Evolutionary conservation across 441 rosid genomes (phyloP).

Genomic region (Eutrema salsugineum): DNA sequence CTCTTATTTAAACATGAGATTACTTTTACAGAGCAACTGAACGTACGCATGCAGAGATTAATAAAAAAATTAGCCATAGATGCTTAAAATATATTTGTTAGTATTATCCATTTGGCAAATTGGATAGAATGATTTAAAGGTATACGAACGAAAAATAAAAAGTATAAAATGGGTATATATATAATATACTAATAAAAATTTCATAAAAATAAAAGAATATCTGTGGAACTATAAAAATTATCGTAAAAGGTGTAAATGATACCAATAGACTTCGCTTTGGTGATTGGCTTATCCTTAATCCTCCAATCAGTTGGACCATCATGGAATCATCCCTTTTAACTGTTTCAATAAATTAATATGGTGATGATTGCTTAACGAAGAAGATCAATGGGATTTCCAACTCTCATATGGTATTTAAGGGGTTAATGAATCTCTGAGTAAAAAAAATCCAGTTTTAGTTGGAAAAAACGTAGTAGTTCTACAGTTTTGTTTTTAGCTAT

Average conservation of each 20-base stretch:
- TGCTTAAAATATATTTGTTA: background rate
- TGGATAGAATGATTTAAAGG: background rate
- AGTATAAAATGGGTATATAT: background rate
- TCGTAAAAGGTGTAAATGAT: conserved; percentile 23
- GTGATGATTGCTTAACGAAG: conserved; percentile 14
- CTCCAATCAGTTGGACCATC: conserved; percentile 25
- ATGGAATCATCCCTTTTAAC: conserved; percentile 18
- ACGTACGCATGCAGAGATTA: background rate
- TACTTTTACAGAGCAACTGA: background rate
- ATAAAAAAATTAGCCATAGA: background rate
- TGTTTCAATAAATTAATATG: background rate
- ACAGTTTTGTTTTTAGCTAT: background rate
- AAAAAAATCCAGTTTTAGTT: background rate
- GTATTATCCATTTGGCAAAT: background rate
- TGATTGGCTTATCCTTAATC: conserved; percentile 37
- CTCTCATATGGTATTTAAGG: background rate
- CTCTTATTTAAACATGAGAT: background rate
- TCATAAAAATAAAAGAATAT: background rate
- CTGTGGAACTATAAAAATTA: background rate
- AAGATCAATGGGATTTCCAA: background rate
- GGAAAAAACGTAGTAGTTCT: background rate
- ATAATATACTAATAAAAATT: background rate
- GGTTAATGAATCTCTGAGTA: background rate
- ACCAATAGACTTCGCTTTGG: conserved; percentile 4
- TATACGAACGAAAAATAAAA: background rate